Percentiles rank a stretch among this genome's conserved stretches.
Evolutionary conservation across 2,329 filamentous ascomycete genomes (phyloP).

Genomic region (Ilyonectria sp.): DNA sequence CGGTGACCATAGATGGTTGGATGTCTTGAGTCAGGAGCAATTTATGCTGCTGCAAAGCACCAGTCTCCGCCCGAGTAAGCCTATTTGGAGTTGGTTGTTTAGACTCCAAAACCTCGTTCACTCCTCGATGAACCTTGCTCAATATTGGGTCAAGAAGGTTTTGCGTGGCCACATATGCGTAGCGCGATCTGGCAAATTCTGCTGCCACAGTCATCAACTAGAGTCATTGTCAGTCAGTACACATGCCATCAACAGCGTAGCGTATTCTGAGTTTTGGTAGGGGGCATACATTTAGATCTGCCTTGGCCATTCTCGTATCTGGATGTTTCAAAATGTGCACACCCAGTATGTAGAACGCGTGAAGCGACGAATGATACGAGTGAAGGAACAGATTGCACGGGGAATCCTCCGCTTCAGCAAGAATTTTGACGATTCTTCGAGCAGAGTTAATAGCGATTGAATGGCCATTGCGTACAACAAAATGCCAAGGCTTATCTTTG

Average conservation of each 20-base stretch:
- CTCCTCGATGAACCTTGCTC: background rate
- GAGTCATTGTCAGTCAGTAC: background rate
- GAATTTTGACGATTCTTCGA: slow-evolving; percentile 4
- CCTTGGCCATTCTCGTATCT: background rate
- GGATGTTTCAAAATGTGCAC: background rate
- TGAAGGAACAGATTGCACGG: background rate
- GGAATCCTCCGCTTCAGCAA: background rate
- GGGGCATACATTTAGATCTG: background rate
- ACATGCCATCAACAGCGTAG: background rate
- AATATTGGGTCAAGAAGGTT: background rate
- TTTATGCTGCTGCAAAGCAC: background rate
- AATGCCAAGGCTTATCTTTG: background rate
- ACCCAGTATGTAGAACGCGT: background rate
- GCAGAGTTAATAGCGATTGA: background rate
- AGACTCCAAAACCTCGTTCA: background rate
- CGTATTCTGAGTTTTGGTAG: background rate
- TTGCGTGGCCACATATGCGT: background rate
- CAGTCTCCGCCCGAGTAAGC: background rate
- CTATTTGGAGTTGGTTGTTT: background rate
- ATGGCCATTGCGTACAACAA: slow-evolving; percentile 8
- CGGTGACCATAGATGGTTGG: background rate
- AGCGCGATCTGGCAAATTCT: background rate
- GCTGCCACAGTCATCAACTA: background rate
- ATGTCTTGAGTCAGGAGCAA: background rate
- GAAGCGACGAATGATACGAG: background rate